These are phyloP conservation scores for Xylariaceae sp. DNA, from an alignment of 2,329 filamentous ascomycete genomes.

Conservation along the genomic window DNA sequence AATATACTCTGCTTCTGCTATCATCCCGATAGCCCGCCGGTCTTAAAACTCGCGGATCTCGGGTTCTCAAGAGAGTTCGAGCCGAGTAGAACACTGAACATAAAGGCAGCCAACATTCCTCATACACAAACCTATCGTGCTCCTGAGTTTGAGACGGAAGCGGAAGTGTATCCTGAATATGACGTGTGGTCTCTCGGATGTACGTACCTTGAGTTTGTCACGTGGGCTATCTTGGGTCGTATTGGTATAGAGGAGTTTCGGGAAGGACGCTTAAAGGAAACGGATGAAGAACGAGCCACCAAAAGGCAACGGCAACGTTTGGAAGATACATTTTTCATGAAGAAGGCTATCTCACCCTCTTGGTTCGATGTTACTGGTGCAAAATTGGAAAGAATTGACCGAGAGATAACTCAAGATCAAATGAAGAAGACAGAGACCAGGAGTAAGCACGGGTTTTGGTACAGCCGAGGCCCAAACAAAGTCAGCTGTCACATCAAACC, in stretches of 20 bases:
- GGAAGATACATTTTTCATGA: constrained; percentile 14
- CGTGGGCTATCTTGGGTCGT: constrained; percentile 13
- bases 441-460: not conserved
- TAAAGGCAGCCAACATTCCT: not conserved
- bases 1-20: constrained; percentile 20
- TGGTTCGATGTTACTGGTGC: constrained; percentile 2
- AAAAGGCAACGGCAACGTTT: not conserved
- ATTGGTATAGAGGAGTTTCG: not conserved
- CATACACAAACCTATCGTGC: constrained; percentile 17
- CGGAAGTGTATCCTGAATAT: constrained; percentile 1
- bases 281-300: not conserved
- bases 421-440: not conserved
- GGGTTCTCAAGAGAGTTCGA: constrained; percentile 5
- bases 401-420: not conserved
- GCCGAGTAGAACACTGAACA: not conserved
- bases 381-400: not conserved
- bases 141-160: constrained; percentile 10
- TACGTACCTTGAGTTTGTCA: constrained; percentile 23
- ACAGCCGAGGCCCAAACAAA: not conserved
- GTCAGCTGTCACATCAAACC: not conserved
- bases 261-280: not conserved
- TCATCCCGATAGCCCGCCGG: too few relatives aligned
- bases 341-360: not conserved
- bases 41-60: constrained; percentile 16
- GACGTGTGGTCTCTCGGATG: constrained; percentile 25